These are phyloP conservation scores for Ophiostoma sp. DNA, from an alignment of 2,329 filamentous ascomycete species.

Conservation along the genomic window DNA sequence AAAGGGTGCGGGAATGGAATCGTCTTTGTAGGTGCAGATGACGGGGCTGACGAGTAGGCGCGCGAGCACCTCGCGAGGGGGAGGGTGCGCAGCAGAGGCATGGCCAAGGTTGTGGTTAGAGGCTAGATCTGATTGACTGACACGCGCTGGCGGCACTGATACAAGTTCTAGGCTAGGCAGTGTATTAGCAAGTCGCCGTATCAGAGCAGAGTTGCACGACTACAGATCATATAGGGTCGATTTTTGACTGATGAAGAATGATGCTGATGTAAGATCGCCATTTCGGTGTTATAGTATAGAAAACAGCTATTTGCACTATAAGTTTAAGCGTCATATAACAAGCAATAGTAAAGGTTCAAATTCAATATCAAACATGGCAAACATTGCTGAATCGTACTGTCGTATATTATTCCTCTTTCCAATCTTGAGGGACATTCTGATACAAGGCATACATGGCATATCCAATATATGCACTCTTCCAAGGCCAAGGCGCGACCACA, in stretches of 20 bases:
- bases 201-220: not conserved
- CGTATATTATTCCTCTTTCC: not conserved
- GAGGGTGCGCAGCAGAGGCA: not conserved
- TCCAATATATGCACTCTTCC: too few relatives aligned
- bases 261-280: too few relatives aligned
- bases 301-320: not conserved
- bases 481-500: too few relatives aligned
- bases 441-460: not conserved
- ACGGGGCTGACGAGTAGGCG: not conserved
- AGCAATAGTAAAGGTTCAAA: not conserved
- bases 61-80: not conserved
- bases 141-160: too few relatives aligned
- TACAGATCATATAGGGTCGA: too few relatives aligned
- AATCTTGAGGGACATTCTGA: not conserved
- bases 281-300: not conserved
- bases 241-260: too few relatives aligned
- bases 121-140: too few relatives aligned
- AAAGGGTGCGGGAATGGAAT: conserved; percentile 34
- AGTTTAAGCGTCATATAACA: not conserved
- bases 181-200: not conserved
- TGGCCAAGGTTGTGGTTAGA: not conserved
- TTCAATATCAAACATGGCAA: not conserved
- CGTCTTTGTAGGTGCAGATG: not conserved
- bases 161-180: not conserved
- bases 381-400: not conserved